Base-by-base conservation (phyloP, 2,329 filamentous ascomycete species). In the Cyphellophora europaea region DNA sequence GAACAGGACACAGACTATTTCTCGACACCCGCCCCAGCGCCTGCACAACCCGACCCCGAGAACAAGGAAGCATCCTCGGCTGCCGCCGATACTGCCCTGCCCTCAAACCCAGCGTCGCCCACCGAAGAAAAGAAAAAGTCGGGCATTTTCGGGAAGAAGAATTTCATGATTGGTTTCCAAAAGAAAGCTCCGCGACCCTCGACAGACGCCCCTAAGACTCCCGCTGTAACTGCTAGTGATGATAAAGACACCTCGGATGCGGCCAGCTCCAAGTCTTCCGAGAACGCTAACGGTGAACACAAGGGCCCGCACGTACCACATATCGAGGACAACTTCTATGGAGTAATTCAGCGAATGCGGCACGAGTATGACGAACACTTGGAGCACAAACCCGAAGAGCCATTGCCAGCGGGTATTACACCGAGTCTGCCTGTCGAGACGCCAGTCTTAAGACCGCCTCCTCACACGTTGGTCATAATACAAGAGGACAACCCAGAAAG, bases 81-180 rank as follows among this genome's bases (percentile, higher is more conserved):
- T n/a, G 63, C 65, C 27, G 58, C 60, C 1, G 62, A 62, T 14
- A 49, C 56, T 30, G 50, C 62, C 30, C 58, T 63, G 2, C 58
- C 66, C 2, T 65, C 67, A 11, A 52, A 65, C 34, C 63, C 59
- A 19, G 61, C 65, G 43, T 68, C 71, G 6, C 70, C 73, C 1
- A 63, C 59, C n/a, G 63, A 76, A 38, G 69, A 81, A 56, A 73
- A 75, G 46, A 79, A 83, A 44, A 72, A 72, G 41, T 49, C 67
- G 36, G 79, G 72, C 2, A 65, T 85, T 5, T 93, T 93, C 54
- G 77, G 82, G 28, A 91, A 88, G 62, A 85, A 85, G 50, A 88
- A 93, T 57, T 77, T 82, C 31, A 49, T 84, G 74, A n/a, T n/a
- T n/a, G 72, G 69, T 41, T 72, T 59, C 47, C 81, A 79, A 51